Base-by-base conservation (phyloP, 345 rosid genomes). In the Firmiana major region DNA sequence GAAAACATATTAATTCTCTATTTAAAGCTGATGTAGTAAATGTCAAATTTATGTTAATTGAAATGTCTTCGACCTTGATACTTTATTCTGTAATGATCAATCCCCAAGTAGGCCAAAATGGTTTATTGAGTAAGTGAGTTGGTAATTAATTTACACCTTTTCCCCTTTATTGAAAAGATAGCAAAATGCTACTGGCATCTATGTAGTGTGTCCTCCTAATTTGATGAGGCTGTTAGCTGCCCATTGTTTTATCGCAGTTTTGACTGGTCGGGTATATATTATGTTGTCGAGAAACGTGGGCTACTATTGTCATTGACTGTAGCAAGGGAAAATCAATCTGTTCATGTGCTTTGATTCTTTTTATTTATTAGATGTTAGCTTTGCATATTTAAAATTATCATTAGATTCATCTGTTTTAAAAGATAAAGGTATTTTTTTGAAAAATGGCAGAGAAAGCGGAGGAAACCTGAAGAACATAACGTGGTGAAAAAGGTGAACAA, bases 371-470 rank as follows among this genome's bases (percentile, higher is more conserved):
- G 31, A 3, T 40, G 34, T 17, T n/a, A 49, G 51, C 31, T 70
- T 49, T 31, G 17, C n/a, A 7, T 3, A 53, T 71, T 19, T 5
- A 19, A 48, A 51, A 51, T 51, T 31, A 17, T 49, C 13, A 5
- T 9, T 71, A 9, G 42, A 70, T 48, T 51, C 7, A 4, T 72
- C 40, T 62, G 70, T 48, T 75, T 48, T 45, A 67, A 53, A 58
- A 42, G 19, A 77, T 54, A 22, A 60, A 43, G 67, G 55, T 68
- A 60, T 67, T 76, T n/a, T 31, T 46, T 83, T 53, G 63, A 46
- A 78, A 71, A 84, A 82, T 75, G 45, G 46, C 88, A 93, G 99
- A 89, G 94, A 85, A 96, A 96, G 82, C 86, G 97, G 81, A 89
- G 97, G 83, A 94, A 93, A 88, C 79, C 89, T 66, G 95, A 93